Evolutionary conservation across 352 stramenopile genomes (phyloP).

Genomic region (Globisporangium irregulare): DNA sequence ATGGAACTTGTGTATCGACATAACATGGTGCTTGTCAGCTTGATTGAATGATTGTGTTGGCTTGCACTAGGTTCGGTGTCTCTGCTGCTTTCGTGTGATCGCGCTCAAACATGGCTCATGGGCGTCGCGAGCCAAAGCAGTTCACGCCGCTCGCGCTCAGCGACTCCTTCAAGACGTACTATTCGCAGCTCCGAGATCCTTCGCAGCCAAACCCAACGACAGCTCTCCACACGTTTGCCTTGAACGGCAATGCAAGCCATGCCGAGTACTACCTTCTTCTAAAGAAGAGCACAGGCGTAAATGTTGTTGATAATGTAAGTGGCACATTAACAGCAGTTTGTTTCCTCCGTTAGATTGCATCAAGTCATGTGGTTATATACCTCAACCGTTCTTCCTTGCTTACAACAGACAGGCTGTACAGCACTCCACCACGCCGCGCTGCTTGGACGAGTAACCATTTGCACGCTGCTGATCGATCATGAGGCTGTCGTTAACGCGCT

Average conservation of each 20-base stretch:
- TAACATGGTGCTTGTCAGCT: not conserved
- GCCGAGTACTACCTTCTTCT: slow-evolving; percentile 17
- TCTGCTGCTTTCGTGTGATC: not conserved
- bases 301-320: slow-evolving; percentile 27
- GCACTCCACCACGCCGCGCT: slow-evolving; percentile 36
- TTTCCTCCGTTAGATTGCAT: not conserved
- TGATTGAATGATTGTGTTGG: not conserved
- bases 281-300: slow-evolving; percentile 4
- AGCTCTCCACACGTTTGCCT: slow-evolving; percentile 27
- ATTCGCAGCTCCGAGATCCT: slow-evolving; percentile 24
- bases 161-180: slow-evolving; percentile 32
- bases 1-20: not conserved
- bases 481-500: slow-evolving; percentile 22
- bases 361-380: not conserved
- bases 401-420: slow-evolving; percentile 24
- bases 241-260: slow-evolving; percentile 27
- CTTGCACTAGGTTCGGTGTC: not conserved
- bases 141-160: slow-evolving; percentile 21
- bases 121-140: not conserved
- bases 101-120: not conserved
- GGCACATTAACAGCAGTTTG: not conserved
- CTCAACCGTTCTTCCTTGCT: not conserved
- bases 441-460: slow-evolving; percentile 28
- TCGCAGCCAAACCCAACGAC: slow-evolving; percentile 20
- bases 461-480: slow-evolving; percentile 23